phyloP scores from a whole-genome alignment of 1,284 basidiomycete genomes.

The Fistulinella cinereoalba region DNA sequence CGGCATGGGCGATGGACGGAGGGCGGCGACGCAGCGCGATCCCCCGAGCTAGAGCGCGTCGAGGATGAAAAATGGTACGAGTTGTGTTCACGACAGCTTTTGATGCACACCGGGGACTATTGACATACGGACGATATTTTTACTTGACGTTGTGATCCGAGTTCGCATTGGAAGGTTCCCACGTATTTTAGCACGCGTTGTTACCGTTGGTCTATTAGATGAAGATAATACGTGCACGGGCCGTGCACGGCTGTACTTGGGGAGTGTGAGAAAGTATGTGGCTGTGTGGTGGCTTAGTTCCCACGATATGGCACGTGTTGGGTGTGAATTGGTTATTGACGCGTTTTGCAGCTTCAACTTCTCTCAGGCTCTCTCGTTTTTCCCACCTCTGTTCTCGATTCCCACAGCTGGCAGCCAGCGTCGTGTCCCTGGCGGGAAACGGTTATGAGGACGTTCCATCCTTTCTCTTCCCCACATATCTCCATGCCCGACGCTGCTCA shows the following conservation, averaged over 20 bases:
- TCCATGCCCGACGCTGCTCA: slow-evolving; percentile 44
- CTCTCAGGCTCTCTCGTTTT: slow-evolving; percentile 36
- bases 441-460: slow-evolving; percentile 41
- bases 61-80: slow-evolving; percentile 4
- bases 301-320: slow-evolving; percentile 33
- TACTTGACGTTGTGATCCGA: slow-evolving; percentile 5
- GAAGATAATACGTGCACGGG: slow-evolving; percentile 18
- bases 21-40: slow-evolving; percentile 24
- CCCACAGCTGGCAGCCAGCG: slow-evolving; percentile 40
- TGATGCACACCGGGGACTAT: slow-evolving; percentile 17
- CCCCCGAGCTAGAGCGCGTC: slow-evolving; percentile 29
- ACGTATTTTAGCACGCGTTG: slow-evolving; percentile 12
- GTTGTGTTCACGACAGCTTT: slow-evolving; percentile 13
- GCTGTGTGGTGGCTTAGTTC: slow-evolving; percentile 25
- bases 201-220: slow-evolving; percentile 7
- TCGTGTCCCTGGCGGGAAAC: slow-evolving; percentile 40
- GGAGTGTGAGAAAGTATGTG: slow-evolving; percentile 4
- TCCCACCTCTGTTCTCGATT: slow-evolving; percentile 38
- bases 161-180: slow-evolving; percentile 17
- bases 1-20: slow-evolving; percentile 31
- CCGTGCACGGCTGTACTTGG: not conserved
- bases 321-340: slow-evolving; percentile 28
- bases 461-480: slow-evolving; percentile 42
- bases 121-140: slow-evolving; percentile 22
- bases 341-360: slow-evolving; percentile 16